Evolutionary conservation across 371 early-diverging fungal genomes (phyloP).

Genomic region (Globomyces sp.): DNA sequence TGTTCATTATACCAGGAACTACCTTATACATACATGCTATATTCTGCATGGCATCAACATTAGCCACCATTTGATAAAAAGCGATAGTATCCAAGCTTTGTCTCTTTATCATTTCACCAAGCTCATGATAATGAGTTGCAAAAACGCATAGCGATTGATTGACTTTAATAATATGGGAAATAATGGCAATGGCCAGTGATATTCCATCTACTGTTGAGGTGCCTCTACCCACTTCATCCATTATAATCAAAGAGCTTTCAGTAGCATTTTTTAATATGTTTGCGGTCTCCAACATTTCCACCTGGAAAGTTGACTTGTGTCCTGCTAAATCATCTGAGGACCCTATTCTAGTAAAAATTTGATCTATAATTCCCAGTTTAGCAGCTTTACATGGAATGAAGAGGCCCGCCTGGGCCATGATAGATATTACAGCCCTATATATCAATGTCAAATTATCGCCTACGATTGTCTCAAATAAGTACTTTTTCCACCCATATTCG

Average conservation of each 20-base stretch:
- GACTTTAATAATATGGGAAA: slow-evolving; percentile 68
- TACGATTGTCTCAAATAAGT: slow-evolving; percentile 80
- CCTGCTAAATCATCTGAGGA: slow-evolving; percentile 57
- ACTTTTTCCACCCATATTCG: slow-evolving; percentile 96
- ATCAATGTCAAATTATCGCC: neutral
- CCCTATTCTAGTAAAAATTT: slow-evolving; percentile 76
- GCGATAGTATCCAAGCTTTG: slow-evolving; percentile 13
- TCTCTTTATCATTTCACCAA: slow-evolving; percentile 43
- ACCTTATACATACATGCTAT: slow-evolving; percentile 29
- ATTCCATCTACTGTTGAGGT: slow-evolving; percentile 93
- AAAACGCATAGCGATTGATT: slow-evolving; percentile 72
- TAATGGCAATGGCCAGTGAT: slow-evolving; percentile 85
- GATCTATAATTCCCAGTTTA: slow-evolving; percentile 81
- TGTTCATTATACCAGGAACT: slow-evolving; percentile 26
- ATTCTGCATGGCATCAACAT: neutral
- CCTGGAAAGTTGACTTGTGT: slow-evolving; percentile 90
- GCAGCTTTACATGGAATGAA: slow-evolving; percentile 91
- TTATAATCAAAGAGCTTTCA: slow-evolving; percentile 76
- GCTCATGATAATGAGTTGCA: slow-evolving; percentile 96
- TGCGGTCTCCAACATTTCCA: slow-evolving; percentile 96
- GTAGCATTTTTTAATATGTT: slow-evolving; percentile 83
- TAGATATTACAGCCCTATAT: slow-evolving; percentile 66
- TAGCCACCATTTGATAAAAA: slow-evolving; percentile 27
- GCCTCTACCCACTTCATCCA: slow-evolving; percentile 99
- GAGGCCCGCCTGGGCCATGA: slow-evolving; percentile 93